Evolutionary conservation across 2,329 filamentous ascomycete genomes (phyloP), one percentile per base, ranked within the genome.

Genomic region (Podosphaera leucotricha): DNA sequence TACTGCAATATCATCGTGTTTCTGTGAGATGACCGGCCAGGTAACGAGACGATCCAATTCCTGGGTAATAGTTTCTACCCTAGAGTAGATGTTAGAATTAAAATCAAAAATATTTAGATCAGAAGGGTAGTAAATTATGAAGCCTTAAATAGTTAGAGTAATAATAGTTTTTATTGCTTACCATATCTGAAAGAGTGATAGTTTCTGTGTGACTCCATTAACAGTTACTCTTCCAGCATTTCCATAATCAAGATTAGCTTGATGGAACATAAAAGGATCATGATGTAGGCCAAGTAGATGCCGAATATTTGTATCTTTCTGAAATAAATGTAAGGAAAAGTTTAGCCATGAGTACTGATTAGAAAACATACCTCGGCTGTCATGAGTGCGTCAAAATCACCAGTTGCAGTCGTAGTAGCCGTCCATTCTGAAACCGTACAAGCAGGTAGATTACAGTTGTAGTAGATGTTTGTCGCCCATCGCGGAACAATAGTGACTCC

Each of bases 391-490:
- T 61, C 57, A 50, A 73, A 75, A 38, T 59, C 61, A 3, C 72
- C 71, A n/a, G 57, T 60, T 2, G 71, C 72, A 22, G 59, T 61
- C 3, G 70, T 71, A 1, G 71, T 76, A 44, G 68, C 62, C 42
- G 71, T 71, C 72, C 72, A 77, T 54, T 77, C 72, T 41, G 66
- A 58, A 16, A 67, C 54, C 0, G 71, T 75, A 54, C 72, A 77
- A 19, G 58, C 61, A 2, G 69, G 62, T 15, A 64, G 64, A 53
- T 73, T 66, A 55, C 72, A 76, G 21, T 45, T 45, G n/a, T 45
- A 45, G 38, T 36, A 45, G 30, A 45, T 45, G 20, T 45, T 45
- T 22, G 44, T 45, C 15, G 44, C 44, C 66, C 67, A 77, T 43
- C 72, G 69, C 3, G 70, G 70, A 51, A 72, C 67, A 40, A 76